Evolutionary conservation across 257 asterid species (phyloP).

Genomic region (Perilla frutescens): DNA sequence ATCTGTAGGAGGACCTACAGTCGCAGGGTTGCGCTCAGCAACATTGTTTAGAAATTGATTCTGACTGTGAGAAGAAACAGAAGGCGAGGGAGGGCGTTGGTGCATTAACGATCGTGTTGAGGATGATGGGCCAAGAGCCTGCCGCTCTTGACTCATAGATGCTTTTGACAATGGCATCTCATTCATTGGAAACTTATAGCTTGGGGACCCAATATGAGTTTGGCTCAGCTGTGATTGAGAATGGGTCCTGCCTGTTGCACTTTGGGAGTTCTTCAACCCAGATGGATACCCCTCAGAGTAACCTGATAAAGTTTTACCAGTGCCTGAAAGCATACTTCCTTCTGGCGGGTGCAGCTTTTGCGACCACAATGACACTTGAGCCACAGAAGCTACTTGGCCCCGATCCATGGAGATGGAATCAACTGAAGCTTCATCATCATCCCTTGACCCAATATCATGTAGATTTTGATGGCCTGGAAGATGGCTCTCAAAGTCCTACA

Average conservation of each 20-base stretch:
- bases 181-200: constrained; percentile 44
- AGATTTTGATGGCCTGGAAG: constrained; percentile 46
- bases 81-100: constrained; percentile 58
- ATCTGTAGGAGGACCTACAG: constrained; percentile 58
- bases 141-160: constrained; percentile 47
- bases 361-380: constrained; percentile 54
- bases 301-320: constrained; percentile 43
- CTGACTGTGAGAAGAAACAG: constrained; percentile 37
- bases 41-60: constrained; percentile 46
- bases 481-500: constrained; percentile 59
- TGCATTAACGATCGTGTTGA: constrained; percentile 48
- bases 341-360: constrained; percentile 49
- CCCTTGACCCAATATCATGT: constrained; percentile 47
- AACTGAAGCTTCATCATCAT: constrained; percentile 58
- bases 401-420: constrained; percentile 62
- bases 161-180: constrained; percentile 41
- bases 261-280: constrained; percentile 49
- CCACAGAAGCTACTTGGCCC: constrained; percentile 49
- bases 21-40: constrained; percentile 50
- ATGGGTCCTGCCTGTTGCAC: constrained; percentile 42
- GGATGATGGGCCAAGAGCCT: constrained; percentile 47
- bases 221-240: constrained; percentile 52
- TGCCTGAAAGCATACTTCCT: constrained; percentile 43
- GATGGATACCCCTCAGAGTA: constrained; percentile 55
- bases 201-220: constrained; percentile 46